Conservation (phyloP, 139 green algal species). For the Tetraselmis chui region DNA sequence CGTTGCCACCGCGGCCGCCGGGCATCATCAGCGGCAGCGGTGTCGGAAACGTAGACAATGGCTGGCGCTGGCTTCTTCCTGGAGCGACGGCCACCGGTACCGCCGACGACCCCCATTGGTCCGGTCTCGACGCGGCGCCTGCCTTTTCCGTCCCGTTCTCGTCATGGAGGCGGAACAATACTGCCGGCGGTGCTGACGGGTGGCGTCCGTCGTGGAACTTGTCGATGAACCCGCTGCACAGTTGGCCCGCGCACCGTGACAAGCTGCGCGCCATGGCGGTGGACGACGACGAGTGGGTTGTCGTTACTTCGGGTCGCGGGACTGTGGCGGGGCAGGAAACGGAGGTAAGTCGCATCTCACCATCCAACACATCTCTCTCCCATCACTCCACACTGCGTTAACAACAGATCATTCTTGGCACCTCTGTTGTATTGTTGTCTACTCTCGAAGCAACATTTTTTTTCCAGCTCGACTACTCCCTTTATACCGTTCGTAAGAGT, state of each 20-base stretch:
- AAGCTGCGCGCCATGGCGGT: constrained; percentile 19
- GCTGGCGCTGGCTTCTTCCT: neutral
- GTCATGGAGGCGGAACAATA: constrained; percentile 2
- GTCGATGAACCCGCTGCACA: constrained; percentile 11
- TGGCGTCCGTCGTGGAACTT: constrained; percentile 4
- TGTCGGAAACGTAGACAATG: neutral
- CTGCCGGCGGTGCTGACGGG: constrained; percentile 23
- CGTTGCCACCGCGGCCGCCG: too few species aligned
- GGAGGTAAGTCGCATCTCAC: constrained; percentile 14
- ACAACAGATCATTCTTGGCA: neutral
- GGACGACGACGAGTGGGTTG: constrained; percentile 6
- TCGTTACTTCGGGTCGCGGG: constrained; percentile 20
- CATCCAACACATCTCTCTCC: too few species aligned
- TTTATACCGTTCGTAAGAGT: neutral
- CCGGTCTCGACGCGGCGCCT: neutral
- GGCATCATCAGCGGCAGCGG: neutral
- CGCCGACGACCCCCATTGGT: neutral
- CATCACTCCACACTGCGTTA: too few species aligned
- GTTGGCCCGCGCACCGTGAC: constrained; percentile 31
- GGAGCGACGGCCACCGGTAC: neutral
- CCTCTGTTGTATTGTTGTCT: neutral
- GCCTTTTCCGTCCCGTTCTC: too few species aligned
- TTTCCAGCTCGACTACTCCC: neutral
- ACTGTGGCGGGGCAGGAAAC: constrained; percentile 5
- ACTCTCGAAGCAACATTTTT: neutral